Conservation (phyloP, 768 basidiomycete genomes). For the Cantharellus cinnabarinus region DNA sequence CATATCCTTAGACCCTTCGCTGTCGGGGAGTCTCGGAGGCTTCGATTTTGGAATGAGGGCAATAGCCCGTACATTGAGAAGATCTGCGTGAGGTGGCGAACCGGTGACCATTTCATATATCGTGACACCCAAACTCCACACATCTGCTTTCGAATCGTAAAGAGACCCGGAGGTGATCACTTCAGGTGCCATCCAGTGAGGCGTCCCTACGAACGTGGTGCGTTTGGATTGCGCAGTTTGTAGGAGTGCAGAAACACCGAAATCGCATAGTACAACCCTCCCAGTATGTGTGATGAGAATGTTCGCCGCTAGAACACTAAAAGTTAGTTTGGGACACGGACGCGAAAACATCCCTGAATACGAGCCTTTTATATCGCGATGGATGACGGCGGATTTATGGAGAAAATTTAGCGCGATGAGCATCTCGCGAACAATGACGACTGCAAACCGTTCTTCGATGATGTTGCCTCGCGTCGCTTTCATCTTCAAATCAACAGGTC, state of each 20-base stretch:
- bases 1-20: constrained; percentile 66
- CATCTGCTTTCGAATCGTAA: constrained; percentile 95
- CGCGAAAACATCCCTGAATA: background rate
- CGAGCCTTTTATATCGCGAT: constrained; percentile 76
- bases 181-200: constrained; percentile 99
- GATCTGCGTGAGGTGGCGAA: constrained; percentile 78
- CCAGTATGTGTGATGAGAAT: constrained; percentile 74
- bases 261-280: constrained; percentile 92
- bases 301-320: constrained; percentile 46
- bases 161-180: constrained; percentile 74
- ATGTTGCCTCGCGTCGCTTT: constrained; percentile 56
- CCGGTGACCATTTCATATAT: constrained; percentile 94
- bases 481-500: constrained; percentile 28
- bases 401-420: constrained; percentile 73
- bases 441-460: constrained; percentile 78
- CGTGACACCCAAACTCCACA: constrained; percentile 95
- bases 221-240: constrained; percentile 72
- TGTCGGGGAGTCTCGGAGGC: constrained; percentile 61
- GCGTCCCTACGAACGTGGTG: constrained; percentile 90
- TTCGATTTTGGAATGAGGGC: constrained; percentile 71
- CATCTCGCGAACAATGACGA: constrained; percentile 75
- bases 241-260: constrained; percentile 89
- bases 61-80: constrained; percentile 68
- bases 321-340: too few relatives aligned
- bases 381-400: constrained; percentile 86